Conservation (phyloP, 169 alveolate genomes). For the Babesia divergens region DNA sequence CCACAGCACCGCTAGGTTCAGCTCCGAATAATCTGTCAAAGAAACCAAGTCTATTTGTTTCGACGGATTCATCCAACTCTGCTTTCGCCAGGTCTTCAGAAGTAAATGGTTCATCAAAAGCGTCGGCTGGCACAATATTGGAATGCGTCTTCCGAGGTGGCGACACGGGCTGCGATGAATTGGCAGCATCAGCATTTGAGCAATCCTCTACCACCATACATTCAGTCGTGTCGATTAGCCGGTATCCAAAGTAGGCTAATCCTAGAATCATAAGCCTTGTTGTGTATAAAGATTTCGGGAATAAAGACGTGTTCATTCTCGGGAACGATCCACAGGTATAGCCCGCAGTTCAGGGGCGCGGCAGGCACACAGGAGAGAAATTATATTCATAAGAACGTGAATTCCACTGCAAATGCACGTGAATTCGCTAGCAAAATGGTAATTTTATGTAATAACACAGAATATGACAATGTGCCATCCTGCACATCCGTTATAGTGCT, state of each 20-base stretch:
- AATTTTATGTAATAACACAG: neutral
- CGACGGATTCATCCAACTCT: neutral
- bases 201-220: constrained; percentile 1
- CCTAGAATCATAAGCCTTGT: neutral
- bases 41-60: neutral
- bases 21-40: neutral
- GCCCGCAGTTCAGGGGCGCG: neutral
- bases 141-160: neutral
- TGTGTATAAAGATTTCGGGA: neutral
- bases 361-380: neutral
- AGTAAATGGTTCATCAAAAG: neutral
- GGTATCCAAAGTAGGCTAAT: neutral
- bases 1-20: neutral
- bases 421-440: neutral
- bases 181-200: neutral
- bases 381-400: neutral
- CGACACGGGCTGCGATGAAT: neutral
- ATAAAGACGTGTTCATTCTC: constrained; percentile 6
- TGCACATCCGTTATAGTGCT: constrained; percentile 9
- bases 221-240: neutral
- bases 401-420: neutral
- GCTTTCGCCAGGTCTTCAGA: neutral
- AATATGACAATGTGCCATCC: neutral
- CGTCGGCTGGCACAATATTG: neutral
- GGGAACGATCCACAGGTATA: neutral